phyloP scores from a whole-genome alignment of 2,329 filamentous ascomycete species.

The Fusarium circinatum region DNA sequence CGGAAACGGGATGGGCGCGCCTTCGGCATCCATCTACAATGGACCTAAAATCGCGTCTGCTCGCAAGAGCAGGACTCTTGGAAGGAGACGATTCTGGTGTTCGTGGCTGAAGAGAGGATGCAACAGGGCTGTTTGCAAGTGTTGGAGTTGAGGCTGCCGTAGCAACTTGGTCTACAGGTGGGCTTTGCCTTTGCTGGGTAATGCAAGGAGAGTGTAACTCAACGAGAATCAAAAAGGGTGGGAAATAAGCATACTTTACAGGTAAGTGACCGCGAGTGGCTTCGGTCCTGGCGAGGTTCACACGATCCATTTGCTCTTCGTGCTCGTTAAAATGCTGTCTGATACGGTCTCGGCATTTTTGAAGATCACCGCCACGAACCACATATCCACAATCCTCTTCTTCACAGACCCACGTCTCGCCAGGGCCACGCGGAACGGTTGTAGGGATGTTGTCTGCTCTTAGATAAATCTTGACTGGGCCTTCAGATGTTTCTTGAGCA shows the following conservation, averaged over 20 bases:
- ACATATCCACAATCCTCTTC: slow-evolving; percentile 72
- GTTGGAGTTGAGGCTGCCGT: slow-evolving; percentile 4
- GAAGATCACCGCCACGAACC: slow-evolving; percentile 69
- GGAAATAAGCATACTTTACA: slow-evolving; percentile 63
- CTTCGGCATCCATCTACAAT: slow-evolving; percentile 43
- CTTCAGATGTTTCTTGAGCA: slow-evolving; percentile 18
- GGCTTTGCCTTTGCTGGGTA: not conserved
- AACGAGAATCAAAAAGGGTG: slow-evolving; percentile 49
- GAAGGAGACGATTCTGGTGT: slow-evolving; percentile 7
- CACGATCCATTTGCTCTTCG: slow-evolving; percentile 62
- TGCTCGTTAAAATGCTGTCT: slow-evolving; percentile 70
- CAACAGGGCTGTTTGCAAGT: slow-evolving; percentile 2
- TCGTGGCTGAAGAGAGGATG: not conserved
- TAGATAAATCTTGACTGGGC: slow-evolving; percentile 57
- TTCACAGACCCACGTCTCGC: slow-evolving; percentile 74
- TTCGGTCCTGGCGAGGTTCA: slow-evolving; percentile 65
- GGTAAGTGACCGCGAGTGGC: slow-evolving; percentile 63
- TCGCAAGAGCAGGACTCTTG: slow-evolving; percentile 22
- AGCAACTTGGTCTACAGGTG: not conserved
- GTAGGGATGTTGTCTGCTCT: slow-evolving; percentile 62
- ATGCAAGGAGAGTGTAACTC: slow-evolving; percentile 24
- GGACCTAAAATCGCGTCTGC: slow-evolving; percentile 37
- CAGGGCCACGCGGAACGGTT: slow-evolving; percentile 62
- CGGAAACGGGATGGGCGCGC: slow-evolving; percentile 41
- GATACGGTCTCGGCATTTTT: slow-evolving; percentile 66